Base-by-base conservation (phyloP, 1,139 yeast species). In the Yamadazyma friedrichii region DNA sequence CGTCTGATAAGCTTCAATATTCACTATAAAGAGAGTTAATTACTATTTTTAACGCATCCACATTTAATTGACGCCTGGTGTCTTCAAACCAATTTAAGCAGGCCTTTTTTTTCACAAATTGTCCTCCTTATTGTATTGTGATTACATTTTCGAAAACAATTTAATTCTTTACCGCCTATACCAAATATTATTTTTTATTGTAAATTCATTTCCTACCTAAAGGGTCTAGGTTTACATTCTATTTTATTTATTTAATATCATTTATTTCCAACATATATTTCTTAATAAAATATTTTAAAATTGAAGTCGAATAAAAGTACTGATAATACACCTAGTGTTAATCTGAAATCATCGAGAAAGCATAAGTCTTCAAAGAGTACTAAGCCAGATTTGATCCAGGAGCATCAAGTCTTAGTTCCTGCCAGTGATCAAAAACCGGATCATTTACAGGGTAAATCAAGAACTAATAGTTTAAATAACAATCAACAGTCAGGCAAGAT, bases 221-320 rank as follows among this genome's bases (percentile, higher is more conserved):
- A 16, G 33, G 33, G 33, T 31, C 33, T 31, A 31, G 33, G 10
- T 10, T 31, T 16, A 16, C 15, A 16, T 31, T 12, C 22, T 17
- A 31, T 16, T 31, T 17, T 31, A 15, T 3, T 10, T 28, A 28
- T 28, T 12, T 12, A 28, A 12, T 28, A 6, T 12, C 33, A 16
- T 15, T n/a, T 16, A 13, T 31, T 31, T 12, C 33, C 24, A 31
- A 31, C 9, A 16, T 16, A 16, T 10, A 31, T 15, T 20, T 20
- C 24, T 20, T 20, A 16, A 16, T 31, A 11, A 16, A 15, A 10
- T 31, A 31, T 16, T 15, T 11, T 11, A 31, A 16, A 11, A 4
- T 17, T 16, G 33, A 9, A 31, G 30, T n/a, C 32, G 3, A 13
- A 30, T 15, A 6, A 29, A 29, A 15, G 13, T n/a, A 5, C 13